Conservation (phyloP, 2,329 filamentous ascomycete genomes). For the Metarhizium robertsii region DNA sequence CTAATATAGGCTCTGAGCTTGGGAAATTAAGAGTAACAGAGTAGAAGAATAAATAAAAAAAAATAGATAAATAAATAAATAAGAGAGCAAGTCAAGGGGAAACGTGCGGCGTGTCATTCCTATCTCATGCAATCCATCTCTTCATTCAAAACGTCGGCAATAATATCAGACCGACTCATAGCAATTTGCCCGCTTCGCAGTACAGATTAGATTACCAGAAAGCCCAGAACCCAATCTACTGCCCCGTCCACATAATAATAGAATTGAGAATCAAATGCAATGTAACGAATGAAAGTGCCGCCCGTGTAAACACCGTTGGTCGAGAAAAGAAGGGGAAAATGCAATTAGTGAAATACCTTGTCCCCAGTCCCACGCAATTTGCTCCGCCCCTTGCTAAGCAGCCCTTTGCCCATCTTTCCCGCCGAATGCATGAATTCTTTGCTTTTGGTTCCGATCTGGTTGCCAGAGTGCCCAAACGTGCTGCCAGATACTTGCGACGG, state of each 20-base stretch:
- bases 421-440: conserved; percentile 85
- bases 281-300: neutral
- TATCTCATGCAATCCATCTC: conserved; percentile 29
- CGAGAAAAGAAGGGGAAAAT: conserved; percentile 19
- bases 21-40: neutral
- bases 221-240: neutral
- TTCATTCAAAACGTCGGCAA: conserved; percentile 5
- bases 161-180: conserved; percentile 16
- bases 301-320: conserved; percentile 5
- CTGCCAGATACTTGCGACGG: conserved; percentile 31
- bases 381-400: conserved; percentile 84
- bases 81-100: neutral
- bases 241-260: neutral
- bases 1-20: neutral
- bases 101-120: conserved; percentile 30
- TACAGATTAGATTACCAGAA: neutral
- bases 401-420: conserved; percentile 80
- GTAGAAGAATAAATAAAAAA: neutral
- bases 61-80: neutral
- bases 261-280: conserved; percentile 8
- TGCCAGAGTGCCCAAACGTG: conserved; percentile 43
- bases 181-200: conserved; percentile 10
- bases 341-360: conserved; percentile 74
- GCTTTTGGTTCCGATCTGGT: conserved; percentile 69
- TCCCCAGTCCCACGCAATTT: conserved; percentile 67